Percentiles rank a stretch among this genome's conserved stretches.
These are phyloP conservation scores for Botryotinia globosa DNA, from an alignment of 2,329 filamentous ascomycete species.

Conservation along the genomic window DNA sequence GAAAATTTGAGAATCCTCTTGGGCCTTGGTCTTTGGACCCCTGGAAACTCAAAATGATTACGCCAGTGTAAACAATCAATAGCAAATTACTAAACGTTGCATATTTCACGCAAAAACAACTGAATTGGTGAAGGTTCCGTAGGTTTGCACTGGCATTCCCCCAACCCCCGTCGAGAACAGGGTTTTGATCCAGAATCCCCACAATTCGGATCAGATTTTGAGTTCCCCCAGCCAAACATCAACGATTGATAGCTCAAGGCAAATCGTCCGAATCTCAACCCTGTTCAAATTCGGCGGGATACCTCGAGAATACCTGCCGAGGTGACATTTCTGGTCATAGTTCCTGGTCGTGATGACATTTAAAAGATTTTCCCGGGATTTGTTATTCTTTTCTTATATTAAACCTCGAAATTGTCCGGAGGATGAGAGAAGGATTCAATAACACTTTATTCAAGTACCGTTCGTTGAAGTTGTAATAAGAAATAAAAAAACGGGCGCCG, in stretches of 20 bases:
- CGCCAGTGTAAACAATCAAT: background rate
- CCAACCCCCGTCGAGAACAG: background rate
- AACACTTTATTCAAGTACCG: background rate
- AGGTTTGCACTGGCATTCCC: background rate
- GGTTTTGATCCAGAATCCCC: background rate
- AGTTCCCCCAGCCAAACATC: background rate
- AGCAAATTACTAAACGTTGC: background rate
- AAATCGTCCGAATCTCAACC: background rate
- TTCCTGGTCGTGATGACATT: background rate
- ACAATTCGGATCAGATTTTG: slow-evolving; percentile 9
- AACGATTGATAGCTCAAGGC: background rate
- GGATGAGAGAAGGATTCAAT: background rate
- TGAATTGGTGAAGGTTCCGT: background rate
- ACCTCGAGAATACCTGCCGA: background rate
- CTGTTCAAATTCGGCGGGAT: background rate
- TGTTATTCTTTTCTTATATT: background rate
- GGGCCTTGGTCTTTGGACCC: too few relatives aligned
- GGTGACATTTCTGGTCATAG: background rate
- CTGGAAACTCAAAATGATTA: background rate
- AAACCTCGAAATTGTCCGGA: background rate
- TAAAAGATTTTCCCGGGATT: slow-evolving; percentile 1
- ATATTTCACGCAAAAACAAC: background rate
- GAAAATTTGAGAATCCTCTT: background rate
- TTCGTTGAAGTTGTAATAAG: background rate
- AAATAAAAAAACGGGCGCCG: background rate